phyloP scores from a whole-genome alignment of 1,284 basidiomycete species.

The Chondrostereum purpureum region DNA sequence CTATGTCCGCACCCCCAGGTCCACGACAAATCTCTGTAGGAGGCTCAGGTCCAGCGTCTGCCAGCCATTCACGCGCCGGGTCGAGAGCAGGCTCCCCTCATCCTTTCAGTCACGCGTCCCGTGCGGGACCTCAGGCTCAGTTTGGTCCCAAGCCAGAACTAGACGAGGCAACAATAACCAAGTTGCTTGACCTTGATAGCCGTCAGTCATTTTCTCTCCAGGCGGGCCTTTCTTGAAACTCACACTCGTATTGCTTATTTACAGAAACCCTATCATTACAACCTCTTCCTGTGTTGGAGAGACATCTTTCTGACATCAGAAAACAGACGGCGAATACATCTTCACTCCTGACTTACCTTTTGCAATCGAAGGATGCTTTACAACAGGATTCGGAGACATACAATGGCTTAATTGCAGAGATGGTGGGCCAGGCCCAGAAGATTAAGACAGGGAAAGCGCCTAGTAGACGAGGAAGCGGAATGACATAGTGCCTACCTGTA shows the following conservation, averaged over 20 bases:
- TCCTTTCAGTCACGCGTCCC: constrained; percentile 24
- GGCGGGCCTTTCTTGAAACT: not conserved
- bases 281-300: constrained; percentile 60
- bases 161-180: constrained; percentile 56
- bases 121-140: constrained; percentile 29
- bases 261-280: constrained; percentile 67
- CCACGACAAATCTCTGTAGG: constrained; percentile 37
- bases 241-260: constrained; percentile 9
- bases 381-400: constrained; percentile 86
- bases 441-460: constrained; percentile 56
- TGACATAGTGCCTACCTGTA: too few species aligned
- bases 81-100: constrained; percentile 57
- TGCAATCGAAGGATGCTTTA: constrained; percentile 78
- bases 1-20: constrained; percentile 70
- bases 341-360: constrained; percentile 66
- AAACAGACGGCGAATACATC: constrained; percentile 69
- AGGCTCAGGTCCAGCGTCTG: constrained; percentile 31
- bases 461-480: constrained; percentile 45
- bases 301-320: constrained; percentile 60
- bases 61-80: constrained; percentile 34
- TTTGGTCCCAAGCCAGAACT: constrained; percentile 71
- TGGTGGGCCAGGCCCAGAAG: constrained; percentile 79
- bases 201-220: constrained; percentile 1
- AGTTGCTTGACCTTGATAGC: constrained; percentile 59
- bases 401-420: constrained; percentile 73